Percentiles rank a stretch among this genome's conserved stretches.
Conservation (phyloP, 768 basidiomycete species). For the Rhodotorula paludigena region DNA sequence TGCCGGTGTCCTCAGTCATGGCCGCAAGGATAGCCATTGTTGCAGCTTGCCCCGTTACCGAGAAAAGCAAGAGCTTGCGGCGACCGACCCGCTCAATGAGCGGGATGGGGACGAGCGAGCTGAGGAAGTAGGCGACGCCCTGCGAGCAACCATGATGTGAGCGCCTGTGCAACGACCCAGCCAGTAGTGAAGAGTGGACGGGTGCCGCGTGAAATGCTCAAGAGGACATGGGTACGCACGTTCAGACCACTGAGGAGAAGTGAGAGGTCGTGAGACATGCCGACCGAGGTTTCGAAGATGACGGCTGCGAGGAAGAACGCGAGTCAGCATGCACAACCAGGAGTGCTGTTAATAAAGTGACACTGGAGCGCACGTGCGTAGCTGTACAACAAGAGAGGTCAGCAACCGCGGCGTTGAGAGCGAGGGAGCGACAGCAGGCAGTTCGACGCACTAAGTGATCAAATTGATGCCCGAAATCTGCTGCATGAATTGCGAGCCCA, state of each 20-base stretch:
- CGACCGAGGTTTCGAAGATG: constrained; percentile 33
- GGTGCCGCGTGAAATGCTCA: too few relatives aligned
- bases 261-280: not conserved
- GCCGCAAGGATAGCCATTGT: constrained; percentile 62
- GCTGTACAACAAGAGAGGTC: too few relatives aligned
- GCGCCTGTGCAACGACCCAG: too few relatives aligned
- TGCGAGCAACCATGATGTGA: too few relatives aligned
- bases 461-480: constrained; percentile 64
- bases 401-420: not conserved
- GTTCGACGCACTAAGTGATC: constrained; percentile 52
- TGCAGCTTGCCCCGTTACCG: constrained; percentile 43
- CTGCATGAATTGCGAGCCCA: constrained; percentile 62
- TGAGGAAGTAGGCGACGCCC: constrained; percentile 44
- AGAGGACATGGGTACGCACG: too few relatives aligned
- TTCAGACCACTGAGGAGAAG: constrained; percentile 51
- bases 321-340: too few relatives aligned
- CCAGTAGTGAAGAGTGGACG: too few relatives aligned
- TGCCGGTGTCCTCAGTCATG: constrained; percentile 52
- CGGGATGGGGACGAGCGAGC: constrained; percentile 39
- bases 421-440: not conserved
- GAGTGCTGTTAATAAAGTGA: too few relatives aligned
- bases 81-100: constrained; percentile 44
- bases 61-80: constrained; percentile 44
- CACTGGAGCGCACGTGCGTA: too few relatives aligned
- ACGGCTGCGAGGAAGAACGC: constrained; percentile 26